Conservation (phyloP, 441 rosid species). For the Erodium chrysanthum region DNA sequence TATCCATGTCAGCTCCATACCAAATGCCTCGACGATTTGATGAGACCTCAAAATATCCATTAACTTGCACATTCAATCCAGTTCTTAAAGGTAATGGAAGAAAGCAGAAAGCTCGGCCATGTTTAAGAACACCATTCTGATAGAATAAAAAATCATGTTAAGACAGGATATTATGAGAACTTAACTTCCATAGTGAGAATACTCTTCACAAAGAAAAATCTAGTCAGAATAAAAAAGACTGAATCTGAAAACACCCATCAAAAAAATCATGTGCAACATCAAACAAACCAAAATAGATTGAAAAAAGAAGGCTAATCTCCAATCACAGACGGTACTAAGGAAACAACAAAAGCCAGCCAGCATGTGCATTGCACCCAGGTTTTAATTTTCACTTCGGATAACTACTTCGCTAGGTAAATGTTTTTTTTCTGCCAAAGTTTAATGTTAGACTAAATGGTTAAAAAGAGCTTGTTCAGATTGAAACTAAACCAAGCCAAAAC, state of each 20-base stretch:
- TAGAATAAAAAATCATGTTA: constrained; percentile 22
- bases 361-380: neutral
- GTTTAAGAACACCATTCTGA: constrained; percentile 60
- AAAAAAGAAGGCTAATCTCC: neutral
- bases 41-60: constrained; percentile 95
- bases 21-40: constrained; percentile 99
- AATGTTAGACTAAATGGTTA: neutral
- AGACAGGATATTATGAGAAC: constrained; percentile 22
- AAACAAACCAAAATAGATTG: constrained; percentile 3
- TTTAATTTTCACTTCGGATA: neutral
- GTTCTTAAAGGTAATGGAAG: constrained; percentile 95
- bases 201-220: neutral
- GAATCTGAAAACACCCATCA: neutral
- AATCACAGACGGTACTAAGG: neutral
- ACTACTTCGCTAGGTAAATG: neutral
- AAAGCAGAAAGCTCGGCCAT: constrained; percentile 90
- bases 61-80: constrained; percentile 79
- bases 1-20: constrained; percentile 98
- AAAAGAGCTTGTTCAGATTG: neutral
- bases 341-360: neutral
- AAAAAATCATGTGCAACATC: neutral
- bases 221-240: neutral
- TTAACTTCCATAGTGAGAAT: constrained; percentile 3
- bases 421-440: neutral
- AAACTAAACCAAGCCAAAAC: neutral